Conservation (phyloP, 2,329 filamentous ascomycete genomes). For the Amphichorda felina region DNA sequence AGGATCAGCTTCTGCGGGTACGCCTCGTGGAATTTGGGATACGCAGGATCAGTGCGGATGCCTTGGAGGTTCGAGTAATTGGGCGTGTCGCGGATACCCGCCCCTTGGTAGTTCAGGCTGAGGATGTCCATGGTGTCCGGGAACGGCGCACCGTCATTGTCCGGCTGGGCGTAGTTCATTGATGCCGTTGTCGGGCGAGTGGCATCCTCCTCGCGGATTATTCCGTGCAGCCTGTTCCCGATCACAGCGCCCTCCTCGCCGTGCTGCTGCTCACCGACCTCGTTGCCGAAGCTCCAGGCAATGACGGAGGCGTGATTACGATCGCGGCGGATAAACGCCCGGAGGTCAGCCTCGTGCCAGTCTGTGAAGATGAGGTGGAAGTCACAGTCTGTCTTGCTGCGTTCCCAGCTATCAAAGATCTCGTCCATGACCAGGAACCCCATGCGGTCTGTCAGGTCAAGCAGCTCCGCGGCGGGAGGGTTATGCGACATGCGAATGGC, state of each 20-base stretch:
- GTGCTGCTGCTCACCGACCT: conserved; percentile 33
- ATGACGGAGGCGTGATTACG: conserved; percentile 42
- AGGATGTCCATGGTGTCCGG: conserved; percentile 30
- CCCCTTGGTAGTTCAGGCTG: conserved; percentile 43
- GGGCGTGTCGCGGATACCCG: conserved; percentile 23
- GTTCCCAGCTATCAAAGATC: conserved; percentile 38
- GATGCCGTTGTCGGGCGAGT: conserved; percentile 30
- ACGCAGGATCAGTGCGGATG: conserved; percentile 17
- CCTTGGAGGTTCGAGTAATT: conserved; percentile 13
- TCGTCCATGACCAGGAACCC: conserved; percentile 40
- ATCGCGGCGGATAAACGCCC: conserved; percentile 36
- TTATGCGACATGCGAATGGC: conserved; percentile 40
- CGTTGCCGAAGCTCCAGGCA: conserved; percentile 41
- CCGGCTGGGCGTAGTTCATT: conserved; percentile 31
- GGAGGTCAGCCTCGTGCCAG: conserved; percentile 40
- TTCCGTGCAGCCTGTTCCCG: conserved; percentile 23
- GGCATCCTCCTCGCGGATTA: conserved; percentile 31
- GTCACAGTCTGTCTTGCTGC: conserved; percentile 31
- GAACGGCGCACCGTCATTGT: conserved; percentile 16
- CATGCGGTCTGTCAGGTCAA: conserved; percentile 34
- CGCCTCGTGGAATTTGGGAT: conserved; percentile 27
- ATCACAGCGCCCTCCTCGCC: conserved; percentile 15
- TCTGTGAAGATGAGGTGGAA: conserved; percentile 38
- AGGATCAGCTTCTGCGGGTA: conserved; percentile 35
- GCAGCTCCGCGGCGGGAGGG: conserved; percentile 34